phyloP scores from a whole-genome alignment of 1,139 yeast genomes.

The Saccharomyces pastorianus region DNA sequence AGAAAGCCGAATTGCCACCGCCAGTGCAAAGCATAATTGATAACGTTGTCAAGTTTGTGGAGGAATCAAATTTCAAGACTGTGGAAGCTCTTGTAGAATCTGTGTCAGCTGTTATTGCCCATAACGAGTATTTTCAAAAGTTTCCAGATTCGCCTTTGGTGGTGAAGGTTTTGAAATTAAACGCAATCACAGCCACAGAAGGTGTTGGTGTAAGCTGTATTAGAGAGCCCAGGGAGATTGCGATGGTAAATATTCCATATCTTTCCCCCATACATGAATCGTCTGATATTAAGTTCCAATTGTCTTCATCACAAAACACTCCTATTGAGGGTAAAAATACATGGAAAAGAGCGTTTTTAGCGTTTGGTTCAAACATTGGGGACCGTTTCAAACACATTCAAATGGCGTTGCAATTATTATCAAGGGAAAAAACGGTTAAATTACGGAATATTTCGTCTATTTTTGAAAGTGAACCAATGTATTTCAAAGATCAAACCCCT shows the following conservation, averaged over 20 bases:
- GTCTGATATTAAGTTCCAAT: slow-evolving; percentile 15
- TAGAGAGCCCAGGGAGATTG: slow-evolving; percentile 38
- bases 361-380: slow-evolving; percentile 87
- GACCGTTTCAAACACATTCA: slow-evolving; percentile 55
- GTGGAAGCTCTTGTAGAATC: slow-evolving; percentile 83
- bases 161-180: slow-evolving; percentile 73
- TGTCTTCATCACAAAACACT: slow-evolving; percentile 19
- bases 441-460: slow-evolving; percentile 64
- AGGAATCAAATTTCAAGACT: slow-evolving; percentile 71
- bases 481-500: slow-evolving; percentile 66
- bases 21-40: slow-evolving; percentile 36
- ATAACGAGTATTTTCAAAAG: slow-evolving; percentile 18
- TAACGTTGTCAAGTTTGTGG: slow-evolving; percentile 51
- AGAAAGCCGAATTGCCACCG: slow-evolving; percentile 15
- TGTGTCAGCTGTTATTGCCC: slow-evolving; percentile 57
- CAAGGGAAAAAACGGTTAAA: slow-evolving; percentile 33
- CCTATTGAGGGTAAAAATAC: neutral
- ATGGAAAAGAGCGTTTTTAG: slow-evolving; percentile 58
- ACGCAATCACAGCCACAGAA: slow-evolving; percentile 77
- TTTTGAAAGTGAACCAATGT: slow-evolving; percentile 91
- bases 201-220: slow-evolving; percentile 82
- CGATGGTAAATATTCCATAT: slow-evolving; percentile 5
- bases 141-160: slow-evolving; percentile 34
- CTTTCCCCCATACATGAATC: neutral
- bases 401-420: slow-evolving; percentile 47